Base-by-base conservation (phyloP, 2,329 filamentous ascomycete species). In the Fusarium keratoplasticum region DNA sequence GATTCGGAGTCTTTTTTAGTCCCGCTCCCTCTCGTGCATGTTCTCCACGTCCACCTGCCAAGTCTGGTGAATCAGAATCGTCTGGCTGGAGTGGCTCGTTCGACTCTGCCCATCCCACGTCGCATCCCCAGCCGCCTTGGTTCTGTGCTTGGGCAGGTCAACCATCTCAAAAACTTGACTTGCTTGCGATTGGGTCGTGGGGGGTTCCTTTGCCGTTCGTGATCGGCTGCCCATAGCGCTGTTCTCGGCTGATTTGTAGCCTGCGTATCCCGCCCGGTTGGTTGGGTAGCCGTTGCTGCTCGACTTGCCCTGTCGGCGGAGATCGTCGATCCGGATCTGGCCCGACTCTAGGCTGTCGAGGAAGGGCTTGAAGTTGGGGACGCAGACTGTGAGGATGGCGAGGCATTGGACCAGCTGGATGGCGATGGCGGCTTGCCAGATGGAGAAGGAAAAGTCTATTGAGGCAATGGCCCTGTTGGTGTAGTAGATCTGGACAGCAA, bases 331-430 rank as follows among this genome's bases (percentile, higher is more conserved):
- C 1, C 76, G 78, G n/a, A 79, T 79, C 47, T 80, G 78, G 0
- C 78, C 78, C 0, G 78, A 80, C 27, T 80, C 75, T 0, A 80
- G 58, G 22, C 77, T 80, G 52, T 80, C 78, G 27, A 80, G 75
- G 54, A 80, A 80, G 0, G 77, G 79, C 33, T 80, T 80, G 35
- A 80, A 78, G 58, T 79, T 79, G 35, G 79, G 79, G 7, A 79
- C 54, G 57, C 79, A 80, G 8, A 75, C 75, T 8, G 77, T 77
- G 14, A 80, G 63, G 31, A 80, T 78, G 29, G 75, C 65, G 1
- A 80, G 76, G 40, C 79, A 80, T 44, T 79, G 77, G 7, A 80
- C 77, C 18, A 80, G 67, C n/a, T 78, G 74, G 9, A 78, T 71
- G 10, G 73, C 40, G 18, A 80, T 69, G 18, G 72, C 52, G 4